Evolutionary conservation across 331 rosid species (phyloP), one percentile per base, ranked within the genome.

Genomic region (Cucumis variabilis): DNA sequence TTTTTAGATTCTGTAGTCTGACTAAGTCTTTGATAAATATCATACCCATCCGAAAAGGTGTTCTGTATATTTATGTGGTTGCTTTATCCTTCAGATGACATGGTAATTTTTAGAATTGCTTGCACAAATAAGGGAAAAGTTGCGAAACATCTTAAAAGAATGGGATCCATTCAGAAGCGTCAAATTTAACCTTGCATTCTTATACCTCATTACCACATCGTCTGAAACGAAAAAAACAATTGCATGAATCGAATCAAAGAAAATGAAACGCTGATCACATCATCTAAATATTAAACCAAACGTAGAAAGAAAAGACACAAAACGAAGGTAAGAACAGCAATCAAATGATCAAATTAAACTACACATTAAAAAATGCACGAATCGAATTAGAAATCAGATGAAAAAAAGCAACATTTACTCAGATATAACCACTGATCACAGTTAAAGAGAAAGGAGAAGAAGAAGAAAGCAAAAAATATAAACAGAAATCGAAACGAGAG

Each of bases 131-230:
- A n/a, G n/a, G n/a, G n/a, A n/a, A n/a, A n/a, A n/a, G n/a, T n/a
- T n/a, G n/a, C n/a, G n/a, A n/a, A n/a, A n/a, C n/a, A n/a, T n/a
- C n/a, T n/a, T n/a, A n/a, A n/a, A n/a, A n/a, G n/a, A n/a, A n/a
- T n/a, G n/a, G n/a, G n/a, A n/a, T n/a, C 71, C 75, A 50, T 68
- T 62, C 28, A 94, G 87, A 50, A 60, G 85, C 27, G 71, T 87
- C 82, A 94, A 83, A 86, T 94, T 93, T 51, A 92, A 84, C 89
- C 69, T 89, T 1, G 95, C 96, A 8, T 85, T 23, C 91, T 89
- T 91, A 94, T 93, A 94, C 90, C 89, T 93, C 86, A 44, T 90
- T 86, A 58, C 86, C 77, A 93, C 88, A 11, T 70, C 89, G 88
- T 89, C 96, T 94, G 28, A 76, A 88, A 58, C n/a, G 71, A 5